A percentile compares a stretch with the other conserved stretches of the same genome.
phyloP scores from a whole-genome alignment of 2,329 filamentous ascomycete genomes.

The Mycogone perniciosa region DNA sequence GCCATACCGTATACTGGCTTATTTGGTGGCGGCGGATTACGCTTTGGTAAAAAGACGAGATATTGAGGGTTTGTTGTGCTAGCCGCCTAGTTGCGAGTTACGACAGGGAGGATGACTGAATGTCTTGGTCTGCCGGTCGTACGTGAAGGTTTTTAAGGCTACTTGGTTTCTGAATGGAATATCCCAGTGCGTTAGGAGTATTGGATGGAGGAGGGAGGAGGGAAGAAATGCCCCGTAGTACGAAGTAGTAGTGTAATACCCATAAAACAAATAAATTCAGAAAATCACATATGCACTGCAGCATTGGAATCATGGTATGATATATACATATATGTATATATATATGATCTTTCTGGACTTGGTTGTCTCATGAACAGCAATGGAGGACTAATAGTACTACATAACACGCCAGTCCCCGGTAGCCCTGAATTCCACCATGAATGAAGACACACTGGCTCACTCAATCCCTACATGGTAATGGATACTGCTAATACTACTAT shows the following conservation, averaged over 20 bases:
- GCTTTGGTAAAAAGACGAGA: neutral
- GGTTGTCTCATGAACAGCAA: neutral
- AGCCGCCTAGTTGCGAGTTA: neutral
- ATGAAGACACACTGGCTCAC: too few species aligned
- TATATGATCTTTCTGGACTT: neutral
- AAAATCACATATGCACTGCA: neutral
- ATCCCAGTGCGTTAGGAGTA: neutral
- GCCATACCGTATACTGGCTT: neutral
- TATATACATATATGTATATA: too few species aligned
- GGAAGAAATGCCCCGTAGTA: neutral
- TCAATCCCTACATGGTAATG: too few species aligned
- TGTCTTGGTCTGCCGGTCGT: slow-evolving; percentile 1
- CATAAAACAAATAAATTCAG: slow-evolving; percentile 6
- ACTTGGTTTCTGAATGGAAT: neutral
- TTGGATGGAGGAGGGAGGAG: neutral
- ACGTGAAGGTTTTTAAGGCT: neutral
- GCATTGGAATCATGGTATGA: neutral
- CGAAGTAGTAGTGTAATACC: slow-evolving; percentile 7
- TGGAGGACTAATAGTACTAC: too few species aligned
- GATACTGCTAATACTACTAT: too few species aligned
- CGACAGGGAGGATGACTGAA: neutral
- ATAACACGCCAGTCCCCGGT: too few species aligned
- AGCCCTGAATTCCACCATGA: too few species aligned
- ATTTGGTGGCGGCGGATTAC: neutral
- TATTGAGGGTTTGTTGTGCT: neutral